phyloP scores from a whole-genome alignment of 306 rosid species.

The Elaeagnus macrophylla region DNA sequence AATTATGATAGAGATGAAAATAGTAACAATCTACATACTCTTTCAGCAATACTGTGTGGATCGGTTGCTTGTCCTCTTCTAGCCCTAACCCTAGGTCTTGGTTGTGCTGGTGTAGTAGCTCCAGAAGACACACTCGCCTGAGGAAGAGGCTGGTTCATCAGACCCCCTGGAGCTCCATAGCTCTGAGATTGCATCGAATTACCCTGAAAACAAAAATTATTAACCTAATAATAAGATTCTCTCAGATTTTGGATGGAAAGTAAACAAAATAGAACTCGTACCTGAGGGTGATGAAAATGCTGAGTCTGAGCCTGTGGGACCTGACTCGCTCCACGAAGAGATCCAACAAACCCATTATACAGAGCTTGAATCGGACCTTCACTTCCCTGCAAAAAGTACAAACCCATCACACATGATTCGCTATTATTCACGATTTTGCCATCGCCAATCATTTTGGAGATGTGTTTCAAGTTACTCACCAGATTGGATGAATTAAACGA shows the following conservation, averaged over 20 bases:
- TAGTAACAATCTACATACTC: constrained; percentile 30
- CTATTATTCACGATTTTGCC: background rate
- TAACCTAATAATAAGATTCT: background rate
- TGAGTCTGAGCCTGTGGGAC: constrained; percentile 30
- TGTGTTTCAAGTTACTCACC: constrained; percentile 18
- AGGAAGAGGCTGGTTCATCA: constrained; percentile 37
- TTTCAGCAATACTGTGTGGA: constrained; percentile 96
- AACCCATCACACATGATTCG: background rate
- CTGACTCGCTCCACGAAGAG: constrained; percentile 30
- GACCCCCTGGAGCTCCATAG: constrained; percentile 35
- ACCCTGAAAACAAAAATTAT: constrained; percentile 10
- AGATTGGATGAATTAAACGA: constrained; percentile 45
- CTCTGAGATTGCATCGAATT: constrained; percentile 36
- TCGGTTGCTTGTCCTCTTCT: constrained; percentile 98
- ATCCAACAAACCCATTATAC: constrained; percentile 51
- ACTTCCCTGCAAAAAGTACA: constrained; percentile 20
- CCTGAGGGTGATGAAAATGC: constrained; percentile 64
- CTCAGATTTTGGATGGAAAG: background rate
- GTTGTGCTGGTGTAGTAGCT: constrained; percentile 47
- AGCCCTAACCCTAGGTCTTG: constrained; percentile 88
- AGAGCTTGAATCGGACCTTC: constrained; percentile 46
- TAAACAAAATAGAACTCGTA: background rate
- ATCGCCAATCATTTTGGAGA: background rate
- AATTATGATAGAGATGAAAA: background rate
- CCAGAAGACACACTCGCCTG: constrained; percentile 35